A percentile compares a stretch with the other conserved stretches of the same genome.
Evolutionary conservation across 139 green algal species (phyloP).

Genomic region (Eudorina sp.): DNA sequence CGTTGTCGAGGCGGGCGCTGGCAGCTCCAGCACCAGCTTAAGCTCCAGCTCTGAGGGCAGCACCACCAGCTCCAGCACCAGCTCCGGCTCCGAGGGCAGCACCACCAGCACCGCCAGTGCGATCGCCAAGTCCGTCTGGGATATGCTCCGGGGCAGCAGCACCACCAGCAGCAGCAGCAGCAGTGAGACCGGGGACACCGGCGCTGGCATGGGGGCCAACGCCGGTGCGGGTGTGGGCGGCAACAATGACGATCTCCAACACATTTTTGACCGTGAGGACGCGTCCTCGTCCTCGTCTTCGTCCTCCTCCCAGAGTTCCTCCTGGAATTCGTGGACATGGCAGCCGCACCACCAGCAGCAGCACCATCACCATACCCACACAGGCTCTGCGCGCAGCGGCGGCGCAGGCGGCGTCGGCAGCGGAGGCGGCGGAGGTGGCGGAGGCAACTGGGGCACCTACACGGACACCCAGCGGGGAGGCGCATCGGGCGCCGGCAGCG

Average conservation of each 20-base stretch:
- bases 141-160: not conserved
- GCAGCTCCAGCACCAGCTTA: not conserved
- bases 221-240: not conserved
- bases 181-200: not conserved
- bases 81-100: not conserved
- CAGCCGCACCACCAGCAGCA: not conserved
- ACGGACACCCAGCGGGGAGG: no score
- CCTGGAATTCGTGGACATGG: not conserved
- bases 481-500: not conserved
- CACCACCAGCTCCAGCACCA: not conserved
- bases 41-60: not conserved
- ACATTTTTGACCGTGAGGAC: no score
- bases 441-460: not conserved
- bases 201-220: not conserved
- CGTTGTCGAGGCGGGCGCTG: not conserved
- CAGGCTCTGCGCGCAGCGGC: not conserved
- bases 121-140: no score
- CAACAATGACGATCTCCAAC: not conserved
- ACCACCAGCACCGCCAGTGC: not conserved
- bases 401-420: no score
- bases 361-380: constrained; percentile 11
- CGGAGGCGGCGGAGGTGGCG: no score
- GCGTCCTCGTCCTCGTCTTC: not conserved
- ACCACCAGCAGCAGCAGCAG: not conserved
- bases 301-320: not conserved